Percentiles rank a stretch among this genome's conserved stretches.
Evolutionary conservation across 2,329 filamentous ascomycete species (phyloP).

Genomic region (Albifimbria verrucaria): DNA sequence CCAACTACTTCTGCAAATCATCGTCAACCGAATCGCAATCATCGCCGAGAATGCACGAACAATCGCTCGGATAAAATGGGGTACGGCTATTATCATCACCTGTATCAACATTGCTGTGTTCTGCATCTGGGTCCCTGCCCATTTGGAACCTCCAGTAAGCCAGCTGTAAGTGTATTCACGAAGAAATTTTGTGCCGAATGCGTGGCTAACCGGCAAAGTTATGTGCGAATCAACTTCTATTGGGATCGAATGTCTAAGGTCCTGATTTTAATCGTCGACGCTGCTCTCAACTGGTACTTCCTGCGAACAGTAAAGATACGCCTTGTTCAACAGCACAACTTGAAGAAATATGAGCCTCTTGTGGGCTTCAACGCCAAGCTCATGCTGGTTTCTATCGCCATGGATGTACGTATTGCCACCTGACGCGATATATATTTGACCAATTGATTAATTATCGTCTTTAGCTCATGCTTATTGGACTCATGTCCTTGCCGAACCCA

Average conservation of each 20-base stretch:
- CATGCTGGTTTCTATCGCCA: conserved; percentile 44
- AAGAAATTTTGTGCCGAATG: neutral
- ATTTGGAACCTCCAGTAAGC: conserved; percentile 34
- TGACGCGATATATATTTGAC: fast-evolving
- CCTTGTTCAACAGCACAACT: conserved; percentile 41
- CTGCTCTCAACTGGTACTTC: conserved; percentile 50
- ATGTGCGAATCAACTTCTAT: conserved; percentile 41
- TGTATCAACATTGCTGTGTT: conserved; percentile 52
- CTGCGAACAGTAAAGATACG: conserved; percentile 41
- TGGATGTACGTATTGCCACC: conserved; percentile 35
- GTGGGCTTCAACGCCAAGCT: conserved; percentile 48
- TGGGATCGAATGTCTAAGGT: conserved; percentile 54
- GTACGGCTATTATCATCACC: conserved; percentile 40
- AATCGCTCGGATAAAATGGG: conserved; percentile 42
- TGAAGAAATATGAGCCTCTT: conserved; percentile 48
- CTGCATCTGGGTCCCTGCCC: conserved; percentile 50
- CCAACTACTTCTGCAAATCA: conserved; percentile 52
- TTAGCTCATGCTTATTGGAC: conserved; percentile 27
- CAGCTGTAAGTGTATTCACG: conserved; percentile 22
- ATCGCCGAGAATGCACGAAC: conserved; percentile 38
- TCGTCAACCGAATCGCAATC: conserved; percentile 51
- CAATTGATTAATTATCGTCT: conserved; percentile 4
- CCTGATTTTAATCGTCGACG: conserved; percentile 48
- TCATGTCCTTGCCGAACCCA: conserved; percentile 30
- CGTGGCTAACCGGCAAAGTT: conserved; percentile 12